These are phyloP conservation scores for Sugiyamaella grinbergsii DNA, from an alignment of 1,139 yeast species.

Conservation along the genomic window DNA sequence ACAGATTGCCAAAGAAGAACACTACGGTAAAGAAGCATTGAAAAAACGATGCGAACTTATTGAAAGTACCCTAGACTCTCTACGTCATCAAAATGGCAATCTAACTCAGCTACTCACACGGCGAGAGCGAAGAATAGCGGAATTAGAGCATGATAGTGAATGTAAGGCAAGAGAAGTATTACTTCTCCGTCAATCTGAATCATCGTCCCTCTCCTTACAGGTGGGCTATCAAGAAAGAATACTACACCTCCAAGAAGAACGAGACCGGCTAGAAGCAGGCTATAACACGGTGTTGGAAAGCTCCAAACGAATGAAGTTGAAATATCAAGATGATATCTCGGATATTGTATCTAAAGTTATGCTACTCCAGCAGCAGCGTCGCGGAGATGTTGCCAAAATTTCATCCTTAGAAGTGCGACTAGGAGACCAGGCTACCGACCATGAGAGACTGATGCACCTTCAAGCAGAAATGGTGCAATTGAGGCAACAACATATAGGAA, in stretches of 20 bases:
- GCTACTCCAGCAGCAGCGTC: constrained; percentile 26
- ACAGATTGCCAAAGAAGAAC: constrained; percentile 33
- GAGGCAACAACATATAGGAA: constrained; percentile 30
- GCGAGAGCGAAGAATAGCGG: constrained; percentile 36
- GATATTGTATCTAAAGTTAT: constrained; percentile 27
- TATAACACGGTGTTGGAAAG: constrained; percentile 33
- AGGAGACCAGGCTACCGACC: constrained; percentile 29
- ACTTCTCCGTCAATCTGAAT: constrained; percentile 20
- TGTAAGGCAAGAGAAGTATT: constrained; percentile 23
- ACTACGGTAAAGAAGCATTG: constrained; percentile 31
- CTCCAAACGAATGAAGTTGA: constrained; percentile 28
- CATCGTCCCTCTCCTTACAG: constrained; percentile 17
- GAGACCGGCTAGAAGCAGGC: constrained; percentile 30
- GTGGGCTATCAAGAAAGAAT: constrained; percentile 16
- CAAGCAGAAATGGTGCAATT: constrained; percentile 29
- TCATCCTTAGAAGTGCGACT: constrained; percentile 24
- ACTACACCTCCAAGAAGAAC: constrained; percentile 26
- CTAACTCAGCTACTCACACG: constrained; percentile 34
- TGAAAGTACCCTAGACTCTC: constrained; percentile 33
- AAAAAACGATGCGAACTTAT: constrained; percentile 33
- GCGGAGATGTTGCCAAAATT: constrained; percentile 28
- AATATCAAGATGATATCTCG: constrained; percentile 29
- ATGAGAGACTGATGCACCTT: constrained; percentile 28
- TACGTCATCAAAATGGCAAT: constrained; percentile 36
- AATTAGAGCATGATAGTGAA: constrained; percentile 29